Evolutionary conservation across 1,284 basidiomycete species (phyloP), one percentile per base, ranked within the genome.

Genomic region (Ganoderma lingzhi): DNA sequence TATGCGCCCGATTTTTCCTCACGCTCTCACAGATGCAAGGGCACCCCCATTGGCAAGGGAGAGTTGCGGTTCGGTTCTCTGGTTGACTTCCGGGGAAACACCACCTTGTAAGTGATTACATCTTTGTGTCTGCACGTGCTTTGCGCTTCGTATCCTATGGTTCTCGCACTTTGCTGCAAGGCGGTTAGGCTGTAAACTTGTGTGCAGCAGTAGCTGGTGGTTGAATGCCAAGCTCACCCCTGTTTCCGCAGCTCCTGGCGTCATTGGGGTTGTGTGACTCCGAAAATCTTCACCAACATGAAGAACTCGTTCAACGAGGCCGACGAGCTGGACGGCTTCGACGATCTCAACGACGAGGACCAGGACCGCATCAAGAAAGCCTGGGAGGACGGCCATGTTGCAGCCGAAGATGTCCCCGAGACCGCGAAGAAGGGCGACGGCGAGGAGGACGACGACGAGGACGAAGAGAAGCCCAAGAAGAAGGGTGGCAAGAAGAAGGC

Each of bases 201-300:
- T 39, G 4, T 39, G 23, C n/a, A 5, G 8, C 14, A 10, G n/a
- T 61, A 10, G 39, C 15, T 66, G 48, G 53, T 56, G 63, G 53
- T 64, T 58, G 37, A 53, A 14, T 61, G 35, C 23, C 41, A 15
- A 32, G n/a, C 59, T 61, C 5, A 61, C 59, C 35, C 6, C 39
- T 48, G 23, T 51, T 35, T 51, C 32, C 65, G 62, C 59, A 94
- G 93, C 74, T 78, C 83, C 59, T 95, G 91, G 91, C 88, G 93
- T 73, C 94, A 96, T 77, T 95, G 92, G 91, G 92, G 93, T 67
- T 97, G 96, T 74, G 86, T 88, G 6, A 95, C 94, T 0, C 68
- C 84, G 30, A 89, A 86, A 73, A 88, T 96, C 65, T 76, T 96
- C 48, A 78, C 80, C n/a, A 94, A 95, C 77, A 85, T 95, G 80